Evolutionary conservation across 768 basidiomycete genomes (phyloP).

Genomic region (Candolleomyces eurysporus): DNA sequence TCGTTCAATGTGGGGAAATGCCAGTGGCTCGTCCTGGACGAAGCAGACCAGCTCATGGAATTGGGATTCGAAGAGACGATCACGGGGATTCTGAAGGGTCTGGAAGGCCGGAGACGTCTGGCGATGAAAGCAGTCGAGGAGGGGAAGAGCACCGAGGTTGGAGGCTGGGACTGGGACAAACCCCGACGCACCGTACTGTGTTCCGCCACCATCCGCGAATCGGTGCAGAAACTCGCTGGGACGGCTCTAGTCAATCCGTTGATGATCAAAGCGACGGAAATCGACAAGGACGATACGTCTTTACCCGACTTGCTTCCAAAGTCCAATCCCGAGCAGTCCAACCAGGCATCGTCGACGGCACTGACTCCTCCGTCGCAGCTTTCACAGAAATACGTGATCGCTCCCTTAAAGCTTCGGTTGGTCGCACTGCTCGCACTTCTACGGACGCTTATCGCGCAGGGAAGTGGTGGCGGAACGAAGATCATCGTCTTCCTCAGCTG

Average conservation of each 20-base stretch:
- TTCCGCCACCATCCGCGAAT: constrained; percentile 94
- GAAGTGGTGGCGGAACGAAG: constrained; percentile 52
- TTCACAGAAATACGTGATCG: constrained; percentile 84
- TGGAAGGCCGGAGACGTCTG: constrained; percentile 80
- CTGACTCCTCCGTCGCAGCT: constrained; percentile 96
- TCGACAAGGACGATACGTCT: constrained; percentile 31
- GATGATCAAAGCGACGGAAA: constrained; percentile 74
- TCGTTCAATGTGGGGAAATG: constrained; percentile 92
- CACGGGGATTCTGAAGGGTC: constrained; percentile 78
- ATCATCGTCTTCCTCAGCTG: constrained; percentile 96
- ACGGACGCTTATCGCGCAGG: constrained; percentile 71
- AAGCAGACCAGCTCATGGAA: constrained; percentile 97
- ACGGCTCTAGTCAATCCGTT: constrained; percentile 75
- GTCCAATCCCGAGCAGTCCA: not conserved
- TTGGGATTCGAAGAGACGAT: constrained; percentile 97
- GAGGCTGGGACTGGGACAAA: constrained; percentile 83
- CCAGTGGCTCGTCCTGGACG: constrained; percentile 94
- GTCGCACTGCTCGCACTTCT: constrained; percentile 87
- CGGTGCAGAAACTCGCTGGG: constrained; percentile 91
- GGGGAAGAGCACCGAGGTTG: constrained; percentile 68
- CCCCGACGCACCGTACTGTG: constrained; percentile 86
- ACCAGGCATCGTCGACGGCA: constrained; percentile 36
- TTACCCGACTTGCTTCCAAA: not conserved
- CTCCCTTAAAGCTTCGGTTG: constrained; percentile 91
- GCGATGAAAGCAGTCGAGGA: constrained; percentile 67